These are phyloP conservation scores for Aspergillus latus DNA, from an alignment of 2,329 filamentous ascomycete genomes.

Conservation along the genomic window DNA sequence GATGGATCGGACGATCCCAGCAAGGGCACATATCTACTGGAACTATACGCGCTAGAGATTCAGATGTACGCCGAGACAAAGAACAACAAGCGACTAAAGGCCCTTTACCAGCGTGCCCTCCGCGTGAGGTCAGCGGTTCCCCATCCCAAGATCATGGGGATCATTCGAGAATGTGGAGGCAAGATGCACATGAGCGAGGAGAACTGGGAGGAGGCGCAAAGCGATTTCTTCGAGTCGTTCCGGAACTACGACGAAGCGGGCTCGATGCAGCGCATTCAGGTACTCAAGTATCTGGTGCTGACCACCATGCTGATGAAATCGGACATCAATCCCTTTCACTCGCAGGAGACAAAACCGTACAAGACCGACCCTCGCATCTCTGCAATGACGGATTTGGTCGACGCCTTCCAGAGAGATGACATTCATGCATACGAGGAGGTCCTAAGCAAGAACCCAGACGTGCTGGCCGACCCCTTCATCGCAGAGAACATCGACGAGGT, in stretches of 20 bases:
- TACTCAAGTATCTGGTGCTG: conserved; percentile 92
- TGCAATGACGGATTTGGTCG: conserved; percentile 95
- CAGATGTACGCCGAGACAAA: conserved; percentile 97
- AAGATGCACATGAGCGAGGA: conserved; percentile 99
- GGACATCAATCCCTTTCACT: conserved; percentile 97
- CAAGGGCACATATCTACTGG: conserved; percentile 93
- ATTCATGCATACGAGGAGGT: conserved; percentile 89
- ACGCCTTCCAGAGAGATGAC: conserved; percentile 93
- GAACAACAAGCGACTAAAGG: conserved; percentile 96
- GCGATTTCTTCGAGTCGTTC: conserved; percentile 98
- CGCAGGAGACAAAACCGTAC: conserved; percentile 98
- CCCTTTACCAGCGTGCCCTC: conserved; percentile 85
- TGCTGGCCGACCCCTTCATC: conserved; percentile 90
- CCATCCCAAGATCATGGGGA: conserved; percentile 98
- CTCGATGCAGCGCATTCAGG: conserved; percentile 92
- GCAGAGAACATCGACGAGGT: conserved; percentile 99
- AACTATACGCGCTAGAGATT: conserved; percentile 95
- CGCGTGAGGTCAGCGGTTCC: conserved; percentile 95
- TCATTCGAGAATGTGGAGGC: conserved; percentile 96
- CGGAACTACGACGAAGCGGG: conserved; percentile 98
- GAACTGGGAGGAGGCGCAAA: conserved; percentile 97
- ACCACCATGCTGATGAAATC: conserved; percentile 99
- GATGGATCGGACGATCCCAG: conserved; percentile 81
- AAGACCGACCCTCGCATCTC: conserved; percentile 92
- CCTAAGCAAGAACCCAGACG: conserved; percentile 80